These are phyloP conservation scores for Dictyostelium capitatum DNA, from an alignment of 78 protist genomes.

Conservation along the genomic window DNA sequence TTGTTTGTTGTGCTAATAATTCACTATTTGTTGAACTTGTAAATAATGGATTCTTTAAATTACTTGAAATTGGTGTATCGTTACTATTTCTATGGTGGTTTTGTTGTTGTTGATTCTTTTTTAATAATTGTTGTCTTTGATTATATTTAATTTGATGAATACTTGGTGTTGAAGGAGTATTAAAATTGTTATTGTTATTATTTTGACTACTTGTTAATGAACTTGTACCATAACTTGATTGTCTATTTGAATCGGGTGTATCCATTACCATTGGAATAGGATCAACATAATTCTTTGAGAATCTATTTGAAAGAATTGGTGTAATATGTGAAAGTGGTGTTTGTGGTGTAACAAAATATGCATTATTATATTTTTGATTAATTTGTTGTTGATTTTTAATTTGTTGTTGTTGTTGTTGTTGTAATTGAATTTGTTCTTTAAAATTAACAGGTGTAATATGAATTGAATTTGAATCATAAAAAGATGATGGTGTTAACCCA, in stretches of 20 bases:
- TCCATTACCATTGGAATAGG: conserved; percentile 59
- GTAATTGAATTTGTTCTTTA: conserved; percentile 4
- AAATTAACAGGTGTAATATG: conserved; percentile 27
- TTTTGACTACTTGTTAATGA: neutral
- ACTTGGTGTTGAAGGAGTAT: conserved; percentile 1
- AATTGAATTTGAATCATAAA: neutral
- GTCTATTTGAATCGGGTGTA: conserved; percentile 2
- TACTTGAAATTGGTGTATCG: conserved; percentile 1
- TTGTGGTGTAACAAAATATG: conserved; percentile 33
- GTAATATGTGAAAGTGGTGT: conserved; percentile 45
- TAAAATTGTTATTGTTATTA: too few relatives aligned
- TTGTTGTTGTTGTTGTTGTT: conserved; percentile 34
- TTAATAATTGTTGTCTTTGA: neutral
- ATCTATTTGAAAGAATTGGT: conserved; percentile 19
- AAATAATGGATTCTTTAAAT: neutral
- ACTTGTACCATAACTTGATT: neutral
- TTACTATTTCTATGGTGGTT: neutral
- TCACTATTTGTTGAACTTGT: neutral
- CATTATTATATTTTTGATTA: neutral
- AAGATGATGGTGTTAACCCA: conserved; percentile 11
- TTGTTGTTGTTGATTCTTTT: neutral
- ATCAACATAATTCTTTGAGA: neutral
- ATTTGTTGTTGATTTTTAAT: neutral
- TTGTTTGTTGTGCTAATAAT: neutral
- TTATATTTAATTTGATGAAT: neutral